Conservation (phyloP, 352 stramenopile species). For the Salisapilia sapeloensis region DNA sequence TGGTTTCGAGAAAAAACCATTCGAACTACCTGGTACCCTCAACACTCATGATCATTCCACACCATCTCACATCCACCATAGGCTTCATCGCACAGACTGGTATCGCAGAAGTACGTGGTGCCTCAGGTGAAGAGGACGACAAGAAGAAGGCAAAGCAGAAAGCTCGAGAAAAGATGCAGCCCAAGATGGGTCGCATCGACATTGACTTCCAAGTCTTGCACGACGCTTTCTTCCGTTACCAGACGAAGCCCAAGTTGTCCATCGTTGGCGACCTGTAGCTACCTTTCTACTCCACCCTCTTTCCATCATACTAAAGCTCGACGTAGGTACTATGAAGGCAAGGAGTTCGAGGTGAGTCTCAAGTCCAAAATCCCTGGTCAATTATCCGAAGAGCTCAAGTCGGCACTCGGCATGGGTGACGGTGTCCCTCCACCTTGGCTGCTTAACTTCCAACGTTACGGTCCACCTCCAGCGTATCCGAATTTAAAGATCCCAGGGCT, state of each 20-base stretch:
- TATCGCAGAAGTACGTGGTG: conserved; percentile 66
- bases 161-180: conserved; percentile 84
- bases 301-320: neutral
- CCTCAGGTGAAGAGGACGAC: conserved; percentile 70
- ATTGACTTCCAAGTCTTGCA: conserved; percentile 97
- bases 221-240: conserved; percentile 97
- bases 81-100: conserved; percentile 97
- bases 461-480: conserved; percentile 92
- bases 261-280: conserved; percentile 65
- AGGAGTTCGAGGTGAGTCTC: conserved; percentile 89
- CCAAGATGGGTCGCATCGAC: conserved; percentile 94
- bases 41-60: neutral
- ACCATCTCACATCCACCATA: too few species aligned
- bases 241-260: conserved; percentile 92
- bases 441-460: conserved; percentile 97
- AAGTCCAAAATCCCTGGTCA: conserved; percentile 83
- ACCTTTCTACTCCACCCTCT: conserved; percentile 13
- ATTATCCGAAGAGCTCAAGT: conserved; percentile 74
- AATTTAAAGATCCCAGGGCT: conserved; percentile 94
- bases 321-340: conserved; percentile 94
- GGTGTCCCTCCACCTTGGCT: conserved; percentile 92
- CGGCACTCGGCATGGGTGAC: conserved; percentile 90
- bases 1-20: conserved; percentile 92
- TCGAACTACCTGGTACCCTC: conserved; percentile 64
- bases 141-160: conserved; percentile 87